Percentiles rank a stretch among this genome's conserved stretches.
These are phyloP conservation scores for Fonsecaea pedrosoi DNA, from an alignment of 2,329 filamentous ascomycete genomes.

Conservation along the genomic window DNA sequence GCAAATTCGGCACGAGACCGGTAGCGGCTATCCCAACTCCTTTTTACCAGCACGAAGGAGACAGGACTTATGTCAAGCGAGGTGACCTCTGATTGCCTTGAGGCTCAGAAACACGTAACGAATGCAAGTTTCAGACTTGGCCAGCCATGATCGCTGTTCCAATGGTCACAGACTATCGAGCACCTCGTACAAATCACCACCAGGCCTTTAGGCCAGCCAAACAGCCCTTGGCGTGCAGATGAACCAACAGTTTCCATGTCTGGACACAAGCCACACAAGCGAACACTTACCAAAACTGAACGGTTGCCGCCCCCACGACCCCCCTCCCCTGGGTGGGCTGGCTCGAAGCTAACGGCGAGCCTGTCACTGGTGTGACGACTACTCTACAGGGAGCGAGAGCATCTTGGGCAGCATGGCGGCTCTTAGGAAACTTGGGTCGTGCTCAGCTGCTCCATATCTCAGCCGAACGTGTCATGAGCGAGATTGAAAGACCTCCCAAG, in stretches of 20 bases:
- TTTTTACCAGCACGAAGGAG: background rate
- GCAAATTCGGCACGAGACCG: background rate
- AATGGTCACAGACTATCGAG: too few relatives aligned
- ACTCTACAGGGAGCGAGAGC: background rate
- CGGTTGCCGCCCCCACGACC: background rate
- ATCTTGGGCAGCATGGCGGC: background rate
- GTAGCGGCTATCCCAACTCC: background rate
- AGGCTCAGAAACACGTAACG: background rate
- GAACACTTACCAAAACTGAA: background rate
- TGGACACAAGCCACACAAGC: background rate
- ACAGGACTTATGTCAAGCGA: background rate
- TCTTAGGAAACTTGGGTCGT: background rate
- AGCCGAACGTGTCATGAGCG: background rate
- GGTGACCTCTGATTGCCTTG: background rate
- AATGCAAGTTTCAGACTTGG: background rate
- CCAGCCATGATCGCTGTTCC: background rate
- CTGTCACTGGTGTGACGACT: background rate
- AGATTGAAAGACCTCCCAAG: background rate
- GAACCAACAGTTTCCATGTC: background rate
- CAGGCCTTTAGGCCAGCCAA: background rate
- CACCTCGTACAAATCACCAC: background rate
- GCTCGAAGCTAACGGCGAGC: background rate
- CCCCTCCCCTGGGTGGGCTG: background rate
- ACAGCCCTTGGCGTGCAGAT: background rate
- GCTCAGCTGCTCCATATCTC: background rate